Conservation (phyloP, 164 flowering plant species). For the Vitis vinifera region ASM3070453v1 NC_081811.1:2751501-2752000, state of each 20-base stretch:
- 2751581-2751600: slow-evolving; percentile 53
- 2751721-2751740: not conserved
- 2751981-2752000: slow-evolving; percentile 45
- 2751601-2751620: slow-evolving; percentile 48
- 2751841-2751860: slow-evolving; percentile 72
- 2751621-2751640: slow-evolving; percentile 79
- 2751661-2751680: slow-evolving; percentile 71
- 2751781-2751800: no score
- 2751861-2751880: slow-evolving; percentile 60
- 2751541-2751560: no score
- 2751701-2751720: slow-evolving; percentile 66
- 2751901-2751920: slow-evolving; percentile 17
- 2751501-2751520: no score
- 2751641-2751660: slow-evolving; percentile 61
- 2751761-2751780: not conserved
- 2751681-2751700: slow-evolving; percentile 73
- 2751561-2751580: no score
- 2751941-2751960: slow-evolving; percentile 35
- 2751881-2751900: slow-evolving; percentile 53
- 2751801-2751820: no score
- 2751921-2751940: slow-evolving; percentile 36
- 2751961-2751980: slow-evolving; percentile 41
- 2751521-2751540: not conserved
- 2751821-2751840: slow-evolving; percentile 63
- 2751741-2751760: not conserved